Base-by-base conservation (phyloP, 768 basidiomycete species). In the Scleroderma bovista region DNA sequence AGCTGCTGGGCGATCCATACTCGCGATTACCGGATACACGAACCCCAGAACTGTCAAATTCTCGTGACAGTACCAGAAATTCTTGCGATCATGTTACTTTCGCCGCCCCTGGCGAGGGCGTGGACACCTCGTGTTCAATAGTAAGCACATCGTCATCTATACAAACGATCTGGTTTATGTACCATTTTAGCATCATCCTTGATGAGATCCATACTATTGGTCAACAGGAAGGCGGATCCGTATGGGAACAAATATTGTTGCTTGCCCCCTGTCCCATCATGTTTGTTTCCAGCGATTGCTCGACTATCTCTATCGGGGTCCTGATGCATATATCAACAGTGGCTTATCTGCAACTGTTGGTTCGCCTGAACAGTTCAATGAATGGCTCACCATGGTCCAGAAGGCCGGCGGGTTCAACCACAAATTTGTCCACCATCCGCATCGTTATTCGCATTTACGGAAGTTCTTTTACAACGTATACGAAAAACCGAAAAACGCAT, bases 231-330 rank as follows among this genome's bases (percentile, higher is more conserved):
- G 81, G 79, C 1, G 86, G 86, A 2, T 70, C 80, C 1, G 78
- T 85, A 2, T 87, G 85, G 85, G 84, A 87, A 56, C 81, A 86
- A 57, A 81, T 86, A n/a, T 69, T 88, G 8, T 63, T 88, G 6
- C 66, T 88, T 13, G 78, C 84, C 9, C 83, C 83, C 17, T 85
- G 83, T 55, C 85, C 85, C 1, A 73, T 88, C 53, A 86, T 88
- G 84, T 85, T 34, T 34, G 78, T 67, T 29, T 40, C 16, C 44
- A 22, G 53, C 32, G n/a, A 2, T 22, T 37, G 44, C n/a, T 2
- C 33, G 3, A 13, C 10, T 49, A 17, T 34, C 12, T n/a, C 24
- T 45, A 31, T 34, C n/a, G 9, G 19, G 40, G 16, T 39, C 38
- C 12, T 24, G 1, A 39, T 19, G 29, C 12, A 26, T 46, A 17